Conservation (phyloP, 2,329 filamentous ascomycete species). For the Macrophomina phaseolina region DNA sequence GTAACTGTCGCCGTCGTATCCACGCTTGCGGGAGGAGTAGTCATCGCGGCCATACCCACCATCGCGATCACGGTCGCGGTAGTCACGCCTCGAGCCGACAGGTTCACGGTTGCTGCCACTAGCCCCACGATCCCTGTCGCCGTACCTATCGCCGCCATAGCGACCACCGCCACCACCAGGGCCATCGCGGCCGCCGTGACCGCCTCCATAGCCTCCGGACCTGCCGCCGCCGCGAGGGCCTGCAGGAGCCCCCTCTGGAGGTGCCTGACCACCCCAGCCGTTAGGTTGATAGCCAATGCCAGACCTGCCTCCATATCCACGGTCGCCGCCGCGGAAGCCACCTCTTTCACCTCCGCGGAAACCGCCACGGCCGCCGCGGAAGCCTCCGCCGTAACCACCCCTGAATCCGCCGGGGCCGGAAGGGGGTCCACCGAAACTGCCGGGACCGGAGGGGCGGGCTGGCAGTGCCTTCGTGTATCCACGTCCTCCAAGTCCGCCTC, state of each 20-base stretch:
- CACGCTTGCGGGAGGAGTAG: slow-evolving; percentile 57
- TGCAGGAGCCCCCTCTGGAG: slow-evolving; percentile 56
- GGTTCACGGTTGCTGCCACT: slow-evolving; percentile 86
- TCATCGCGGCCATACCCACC: slow-evolving; percentile 40
- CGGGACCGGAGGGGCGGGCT: slow-evolving; percentile 71
- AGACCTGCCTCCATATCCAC: slow-evolving; percentile 55
- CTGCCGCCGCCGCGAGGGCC: slow-evolving; percentile 51
- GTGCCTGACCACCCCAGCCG: slow-evolving; percentile 41
- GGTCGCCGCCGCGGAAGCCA: slow-evolving; percentile 54
- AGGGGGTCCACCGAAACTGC: slow-evolving; percentile 59
- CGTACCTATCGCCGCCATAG: slow-evolving; percentile 48
- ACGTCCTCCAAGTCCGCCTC: slow-evolving; percentile 88
- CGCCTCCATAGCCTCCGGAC: slow-evolving; percentile 42
- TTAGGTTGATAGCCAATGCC: slow-evolving; percentile 52
- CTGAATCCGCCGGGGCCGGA: slow-evolving; percentile 60
- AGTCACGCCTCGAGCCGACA: slow-evolving; percentile 70
- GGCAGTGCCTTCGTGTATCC: slow-evolving; percentile 86
- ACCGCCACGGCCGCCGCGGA: slow-evolving; percentile 59
- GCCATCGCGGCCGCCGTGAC: slow-evolving; percentile 45
- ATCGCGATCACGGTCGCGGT: slow-evolving; percentile 47
- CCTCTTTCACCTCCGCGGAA: slow-evolving; percentile 54
- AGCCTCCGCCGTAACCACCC: slow-evolving; percentile 58
- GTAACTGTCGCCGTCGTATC: slow-evolving; percentile 77
- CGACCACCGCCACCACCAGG: slow-evolving; percentile 47
- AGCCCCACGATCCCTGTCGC: slow-evolving; percentile 46